A percentile compares a stretch with the other conserved stretches of the same genome.
These are phyloP conservation scores for Epichloe sibirici DNA, from an alignment of 2,329 filamentous ascomycete species.

Conservation along the genomic window DNA sequence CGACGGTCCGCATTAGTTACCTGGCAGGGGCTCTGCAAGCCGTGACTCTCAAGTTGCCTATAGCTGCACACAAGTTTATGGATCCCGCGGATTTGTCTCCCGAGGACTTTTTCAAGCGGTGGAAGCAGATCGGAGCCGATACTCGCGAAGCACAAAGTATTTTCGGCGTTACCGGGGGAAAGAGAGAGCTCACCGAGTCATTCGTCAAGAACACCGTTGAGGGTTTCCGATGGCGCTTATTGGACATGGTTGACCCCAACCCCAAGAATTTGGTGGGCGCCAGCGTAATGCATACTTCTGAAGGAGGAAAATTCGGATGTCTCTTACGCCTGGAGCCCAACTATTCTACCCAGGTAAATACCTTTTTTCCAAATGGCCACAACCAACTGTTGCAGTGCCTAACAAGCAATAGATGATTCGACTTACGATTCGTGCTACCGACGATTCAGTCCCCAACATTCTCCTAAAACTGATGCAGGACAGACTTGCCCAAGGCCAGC, in stretches of 20 bases:
- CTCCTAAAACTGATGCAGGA: conserved; percentile 82
- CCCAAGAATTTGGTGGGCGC: conserved; percentile 87
- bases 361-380: background rate
- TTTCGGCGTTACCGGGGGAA: conserved; percentile 49
- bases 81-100: conserved; percentile 73
- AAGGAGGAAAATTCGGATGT: conserved; percentile 87
- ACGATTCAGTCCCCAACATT: conserved; percentile 72
- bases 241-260: conserved; percentile 83
- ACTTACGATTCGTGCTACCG: conserved; percentile 84
- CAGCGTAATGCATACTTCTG: conserved; percentile 69
- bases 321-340: conserved; percentile 90
- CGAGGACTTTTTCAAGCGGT: conserved; percentile 97
- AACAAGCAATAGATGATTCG: conserved; percentile 66
- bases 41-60: conserved; percentile 78
- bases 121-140: conserved; percentile 92
- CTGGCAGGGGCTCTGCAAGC: conserved; percentile 88
- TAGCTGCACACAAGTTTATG: conserved; percentile 93
- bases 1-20: conserved; percentile 89
- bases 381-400: background rate
- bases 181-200: conserved; percentile 52
- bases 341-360: conserved; percentile 72
- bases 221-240: conserved; percentile 80
- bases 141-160: conserved; percentile 82
- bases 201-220: conserved; percentile 64
- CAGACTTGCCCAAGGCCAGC: conserved; percentile 48